Conservation (phyloP, 148 eudicot genomes). For the Vaccinium darrowii region DNA sequence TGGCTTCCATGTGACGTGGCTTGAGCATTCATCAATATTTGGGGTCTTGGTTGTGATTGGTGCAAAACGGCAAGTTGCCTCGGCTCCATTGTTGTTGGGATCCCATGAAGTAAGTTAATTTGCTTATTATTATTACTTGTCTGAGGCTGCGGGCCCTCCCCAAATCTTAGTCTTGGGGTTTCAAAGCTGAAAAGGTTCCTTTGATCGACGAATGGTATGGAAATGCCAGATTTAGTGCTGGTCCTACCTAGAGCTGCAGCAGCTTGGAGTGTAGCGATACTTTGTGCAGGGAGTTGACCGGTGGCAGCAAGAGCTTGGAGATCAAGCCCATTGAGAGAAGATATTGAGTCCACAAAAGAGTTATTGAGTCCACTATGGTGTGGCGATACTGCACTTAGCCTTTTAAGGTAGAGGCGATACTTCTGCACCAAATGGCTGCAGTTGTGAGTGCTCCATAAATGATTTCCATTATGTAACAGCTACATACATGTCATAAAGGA, state of each 20-base stretch:
- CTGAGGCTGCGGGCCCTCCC: conserved; percentile 51
- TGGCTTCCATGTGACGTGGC: conserved; percentile 38
- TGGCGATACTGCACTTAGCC: conserved; percentile 73
- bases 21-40: conserved; percentile 34
- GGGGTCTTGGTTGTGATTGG: conserved; percentile 14
- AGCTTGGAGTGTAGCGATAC: conserved; percentile 56
- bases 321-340: conserved; percentile 64
- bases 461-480: neutral
- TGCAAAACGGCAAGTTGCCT: conserved; percentile 21
- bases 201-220: conserved; percentile 65
- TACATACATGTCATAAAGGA: neutral
- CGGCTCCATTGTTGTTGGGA: conserved; percentile 64
- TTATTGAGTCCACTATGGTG: conserved; percentile 62
- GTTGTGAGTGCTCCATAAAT: conserved; percentile 4
- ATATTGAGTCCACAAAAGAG: conserved; percentile 59
- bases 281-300: conserved; percentile 51
- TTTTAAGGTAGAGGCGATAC: conserved; percentile 81
- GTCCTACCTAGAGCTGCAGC: conserved; percentile 50
- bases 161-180: conserved; percentile 48
- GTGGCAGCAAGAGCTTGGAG: conserved; percentile 71
- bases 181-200: conserved; percentile 81
- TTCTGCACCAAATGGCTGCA: conserved; percentile 49
- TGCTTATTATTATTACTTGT: conserved; percentile 46
- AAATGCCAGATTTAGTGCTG: conserved; percentile 45
- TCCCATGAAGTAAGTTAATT: conserved; percentile 74